Base-by-base conservation (phyloP, 1,284 basidiomycete species). In the Ganoderma lucidum region DNA sequence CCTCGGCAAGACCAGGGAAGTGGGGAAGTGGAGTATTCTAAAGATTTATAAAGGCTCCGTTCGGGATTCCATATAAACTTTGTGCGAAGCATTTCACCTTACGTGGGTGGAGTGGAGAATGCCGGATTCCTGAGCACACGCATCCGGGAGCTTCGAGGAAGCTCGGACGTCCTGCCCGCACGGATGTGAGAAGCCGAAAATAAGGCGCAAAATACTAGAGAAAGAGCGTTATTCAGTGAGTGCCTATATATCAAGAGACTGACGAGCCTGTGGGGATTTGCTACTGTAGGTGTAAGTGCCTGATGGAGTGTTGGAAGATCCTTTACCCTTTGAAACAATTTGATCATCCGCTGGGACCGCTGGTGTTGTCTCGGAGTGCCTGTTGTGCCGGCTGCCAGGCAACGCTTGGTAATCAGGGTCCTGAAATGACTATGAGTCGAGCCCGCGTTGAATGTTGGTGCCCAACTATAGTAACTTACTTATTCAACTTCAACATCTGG, bases 171-270 rank as follows among this genome's bases (percentile, higher is more conserved):
- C 6, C 53, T 15, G 23, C 12, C 41, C 39, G 10, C 59, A 44
- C 59, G 39, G 15, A 30, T 44, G 41, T 59, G 56, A n/a, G 56
- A 59, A n/a, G 56, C 56, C 35, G 32, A 19, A 37, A 9, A n/a
- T 10, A 59, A 19, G 56, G 19, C 14, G 23, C 28, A 41, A 42
- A 15, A 14, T 39, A n/a, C 28, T 17, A 17, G 30, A 23, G 5
- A 39, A 45, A 30, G n/a, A 41, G 39, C 2, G 39, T 41, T 60
- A 41, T 71, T 87, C 44, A 83, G 83, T 70, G 83, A 5, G 48
- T 15, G 23, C 48, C 23, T 53, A 53, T 14, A 48, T 23, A n/a
- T 23, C 45, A 23, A 48, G 8, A n/a, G 23, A 48, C 17, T 48
- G 45, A 48, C 45, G 19, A 41, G 8, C 39, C 39, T 9, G 9